Conservation (phyloP, 441 rosid species). For the Adansonia gregorii region DNA sequence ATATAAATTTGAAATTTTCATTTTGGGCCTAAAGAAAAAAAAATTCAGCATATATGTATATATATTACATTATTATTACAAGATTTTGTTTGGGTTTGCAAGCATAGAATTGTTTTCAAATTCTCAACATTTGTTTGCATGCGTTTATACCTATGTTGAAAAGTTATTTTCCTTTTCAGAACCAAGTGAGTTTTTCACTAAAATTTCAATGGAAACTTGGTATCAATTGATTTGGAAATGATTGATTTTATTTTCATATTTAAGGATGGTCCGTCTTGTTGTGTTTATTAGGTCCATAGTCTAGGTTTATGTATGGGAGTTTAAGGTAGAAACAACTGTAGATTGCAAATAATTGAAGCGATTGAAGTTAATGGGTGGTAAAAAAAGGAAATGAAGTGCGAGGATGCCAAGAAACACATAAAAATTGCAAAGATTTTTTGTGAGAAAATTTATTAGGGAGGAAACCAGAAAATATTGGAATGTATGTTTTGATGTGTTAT, state of each 20-base stretch:
- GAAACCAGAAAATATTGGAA: neutral
- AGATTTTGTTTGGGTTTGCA: neutral
- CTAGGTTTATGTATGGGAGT: constrained; percentile 4
- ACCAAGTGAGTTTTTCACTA: neutral
- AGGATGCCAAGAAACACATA: neutral
- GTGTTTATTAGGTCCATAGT: constrained; percentile 5
- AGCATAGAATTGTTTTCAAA: neutral
- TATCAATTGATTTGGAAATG: neutral
- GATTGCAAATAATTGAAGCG: neutral
- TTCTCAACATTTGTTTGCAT: neutral
- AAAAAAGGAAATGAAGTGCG: neutral
- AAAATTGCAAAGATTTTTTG: neutral
- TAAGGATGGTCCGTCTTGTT: neutral
- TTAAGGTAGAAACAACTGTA: neutral
- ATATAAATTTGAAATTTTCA: too few species aligned
- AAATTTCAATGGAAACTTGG: neutral
- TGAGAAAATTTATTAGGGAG: neutral
- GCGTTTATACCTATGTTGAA: neutral
- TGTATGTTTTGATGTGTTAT: neutral
- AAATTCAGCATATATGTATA: too few species aligned
- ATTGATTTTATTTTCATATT: neutral
- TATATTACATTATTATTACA: too few species aligned
- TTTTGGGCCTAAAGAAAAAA: too few species aligned
- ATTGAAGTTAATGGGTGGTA: neutral
- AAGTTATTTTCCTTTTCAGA: neutral